Evolutionary conservation across 345 rosid genomes (phyloP).

Genomic region (thale cress (Arabidopsis thaliana)): DNA sequence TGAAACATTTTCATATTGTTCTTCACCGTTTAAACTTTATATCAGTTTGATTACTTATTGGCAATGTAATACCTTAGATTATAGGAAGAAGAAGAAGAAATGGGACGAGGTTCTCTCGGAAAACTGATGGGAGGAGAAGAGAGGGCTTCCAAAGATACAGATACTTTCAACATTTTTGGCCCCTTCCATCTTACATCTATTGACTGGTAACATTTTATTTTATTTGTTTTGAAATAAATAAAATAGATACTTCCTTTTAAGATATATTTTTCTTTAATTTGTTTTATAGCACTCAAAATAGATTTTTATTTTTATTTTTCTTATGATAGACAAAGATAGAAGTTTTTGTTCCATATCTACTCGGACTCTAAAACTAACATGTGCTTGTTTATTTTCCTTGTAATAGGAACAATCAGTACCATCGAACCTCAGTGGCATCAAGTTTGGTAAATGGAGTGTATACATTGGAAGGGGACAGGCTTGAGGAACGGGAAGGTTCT

Average conservation of each 20-base stretch:
- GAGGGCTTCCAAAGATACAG: neutral
- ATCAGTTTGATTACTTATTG: neutral
- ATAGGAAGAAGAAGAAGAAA: neutral
- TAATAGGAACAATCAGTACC: constrained; percentile 49
- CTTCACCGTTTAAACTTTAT: neutral
- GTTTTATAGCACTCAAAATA: neutral
- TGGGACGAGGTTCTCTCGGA: neutral
- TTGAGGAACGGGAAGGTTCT: constrained; percentile 43
- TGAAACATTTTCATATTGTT: neutral
- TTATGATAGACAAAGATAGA: too few relatives aligned
- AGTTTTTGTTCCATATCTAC: neutral
- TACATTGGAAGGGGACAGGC: constrained; percentile 53
- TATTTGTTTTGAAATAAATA: neutral
- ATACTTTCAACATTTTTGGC: constrained; percentile 48
- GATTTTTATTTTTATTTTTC: too few relatives aligned
- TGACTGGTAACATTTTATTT: constrained; percentile 52
- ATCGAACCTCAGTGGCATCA: constrained; percentile 55
- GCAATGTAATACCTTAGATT: neutral
- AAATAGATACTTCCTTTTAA: neutral
- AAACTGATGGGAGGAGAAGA: neutral
- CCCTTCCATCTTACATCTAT: constrained; percentile 53
- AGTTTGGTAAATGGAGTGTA: constrained; percentile 61
- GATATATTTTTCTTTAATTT: too few relatives aligned
- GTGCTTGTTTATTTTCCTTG: neutral
- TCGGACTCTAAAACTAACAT: neutral